Evolutionary conservation across 2,329 filamentous ascomycete genomes (phyloP).

Genomic region (Cladophialophora exuberans): DNA sequence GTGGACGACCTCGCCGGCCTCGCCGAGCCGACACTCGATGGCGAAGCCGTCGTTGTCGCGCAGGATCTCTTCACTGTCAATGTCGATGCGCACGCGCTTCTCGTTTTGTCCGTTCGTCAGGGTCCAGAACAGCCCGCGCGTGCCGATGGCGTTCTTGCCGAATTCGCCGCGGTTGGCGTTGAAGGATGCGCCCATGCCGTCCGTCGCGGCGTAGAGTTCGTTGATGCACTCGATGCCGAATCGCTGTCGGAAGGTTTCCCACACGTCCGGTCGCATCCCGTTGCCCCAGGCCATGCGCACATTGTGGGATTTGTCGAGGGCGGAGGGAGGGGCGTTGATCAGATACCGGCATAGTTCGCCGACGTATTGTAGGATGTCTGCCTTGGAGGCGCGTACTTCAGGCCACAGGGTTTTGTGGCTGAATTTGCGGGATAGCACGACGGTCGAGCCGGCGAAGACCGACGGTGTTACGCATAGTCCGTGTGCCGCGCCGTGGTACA

Average conservation of each 20-base stretch:
- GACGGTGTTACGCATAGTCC: constrained; percentile 49
- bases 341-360: constrained; percentile 56
- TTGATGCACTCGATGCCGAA: constrained; percentile 56
- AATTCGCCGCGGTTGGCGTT: constrained; percentile 67
- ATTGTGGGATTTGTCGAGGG: constrained; percentile 49
- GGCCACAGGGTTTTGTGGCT: constrained; percentile 34
- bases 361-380: constrained; percentile 62
- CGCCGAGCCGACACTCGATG: constrained; percentile 62
- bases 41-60: constrained; percentile 72
- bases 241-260: constrained; percentile 49
- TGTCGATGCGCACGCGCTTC: constrained; percentile 70
- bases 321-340: constrained; percentile 47
- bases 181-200: constrained; percentile 67
- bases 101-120: constrained; percentile 56
- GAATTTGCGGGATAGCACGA: constrained; percentile 45
- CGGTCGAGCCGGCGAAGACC: constrained; percentile 56
- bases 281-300: constrained; percentile 52
- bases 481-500: constrained; percentile 74
- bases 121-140: constrained; percentile 68
- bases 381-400: constrained; percentile 41
- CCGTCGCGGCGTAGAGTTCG: constrained; percentile 79
- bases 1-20: constrained; percentile 76
- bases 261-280: constrained; percentile 53
- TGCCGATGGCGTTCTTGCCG: constrained; percentile 66
- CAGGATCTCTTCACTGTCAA: constrained; percentile 67